These are phyloP conservation scores for Coccomyxa sp. DNA, from an alignment of 139 green algal genomes.

Conservation along the genomic window DNA sequence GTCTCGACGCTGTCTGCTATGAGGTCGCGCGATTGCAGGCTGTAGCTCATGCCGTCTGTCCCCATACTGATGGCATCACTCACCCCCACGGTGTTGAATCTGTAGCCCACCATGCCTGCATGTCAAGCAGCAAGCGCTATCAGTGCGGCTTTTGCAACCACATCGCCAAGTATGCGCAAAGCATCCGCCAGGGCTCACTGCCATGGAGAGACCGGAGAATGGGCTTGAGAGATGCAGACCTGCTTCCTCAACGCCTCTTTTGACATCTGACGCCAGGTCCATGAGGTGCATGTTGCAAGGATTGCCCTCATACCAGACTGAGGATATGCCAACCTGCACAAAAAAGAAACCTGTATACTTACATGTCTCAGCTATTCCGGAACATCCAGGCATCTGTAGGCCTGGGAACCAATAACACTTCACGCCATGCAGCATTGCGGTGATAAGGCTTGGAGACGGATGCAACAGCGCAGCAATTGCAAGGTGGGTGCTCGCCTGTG, in stretches of 20 bases:
- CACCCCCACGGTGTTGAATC: conserved; percentile 94
- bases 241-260: conserved; percentile 77
- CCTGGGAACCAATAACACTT: not conserved
- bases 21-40: conserved; percentile 81
- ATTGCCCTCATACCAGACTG: conserved; percentile 98
- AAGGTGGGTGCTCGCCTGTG: conserved; percentile 60
- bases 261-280: conserved; percentile 87
- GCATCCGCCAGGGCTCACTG: no score
- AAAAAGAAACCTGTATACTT: not conserved
- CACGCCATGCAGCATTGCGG: not conserved
- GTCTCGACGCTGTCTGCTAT: conserved; percentile 97
- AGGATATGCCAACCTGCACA: conserved; percentile 84
- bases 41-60: conserved; percentile 97
- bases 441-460: not conserved
- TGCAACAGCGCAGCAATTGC: not conserved
- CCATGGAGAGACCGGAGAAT: no score
- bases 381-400: not conserved
- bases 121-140: no score
- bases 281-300: conserved; percentile 99
- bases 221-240: no score
- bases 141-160: no score
- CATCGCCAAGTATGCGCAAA: no score
- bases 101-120: conserved; percentile 89
- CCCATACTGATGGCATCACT: conserved; percentile 98
- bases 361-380: not conserved